Base-by-base conservation (phyloP, 139 green algal genomes). In the Coccomyxa sp. region DNA sequence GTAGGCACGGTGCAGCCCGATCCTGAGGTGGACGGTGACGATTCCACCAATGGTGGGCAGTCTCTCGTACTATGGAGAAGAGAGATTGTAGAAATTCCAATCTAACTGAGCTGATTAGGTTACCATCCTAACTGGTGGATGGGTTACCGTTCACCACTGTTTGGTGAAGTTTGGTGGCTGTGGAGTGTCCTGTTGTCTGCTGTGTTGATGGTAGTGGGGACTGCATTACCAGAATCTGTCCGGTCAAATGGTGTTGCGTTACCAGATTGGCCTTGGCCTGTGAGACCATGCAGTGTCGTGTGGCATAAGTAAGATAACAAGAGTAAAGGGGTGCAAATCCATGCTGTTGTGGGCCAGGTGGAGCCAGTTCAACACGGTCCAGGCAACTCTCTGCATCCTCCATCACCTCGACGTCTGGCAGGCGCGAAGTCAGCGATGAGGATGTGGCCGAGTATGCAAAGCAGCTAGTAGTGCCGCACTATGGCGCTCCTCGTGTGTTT, bases 401-500 rank as follows among this genome's bases (percentile, higher is more conserved):
- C 63, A 30, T 85, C 17, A 58, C 60, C n/a, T 31, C 0, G 11
- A 25, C 30, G 15, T 59, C 13, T 11, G 59, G 59, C n/a, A 31
- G 71, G 30, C 58, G 79, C 31, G 82, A 85, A 31, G 82, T 85
- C 9, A 67, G 57, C 16, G 75, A 82, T 28, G 76, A 85, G 23
- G 82, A 85, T 13, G 68, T 85, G 7, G 66, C 58, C 13, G 31
- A 23, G 13, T 85, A 76, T 79, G 82, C 82, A 7, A 77, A 67
- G 23, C 14, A 25, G 31, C 58, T 66, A 21, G n/a, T 38, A 27
- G 76, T 38, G 25, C 58, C 71, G 23, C 71, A 12, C 71, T 32
- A 77, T 38, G 71, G 71, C 14, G 27, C 71, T 38, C 27, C 71
- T 18, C 28, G 75, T 13, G 30, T 81, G 0, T 82, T 81, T 81